Percentiles rank a stretch among this genome's conserved stretches.
phyloP scores from a whole-genome alignment of 176 grass and related monocot genomes.

The Bonia amplexicaulis region DNA sequence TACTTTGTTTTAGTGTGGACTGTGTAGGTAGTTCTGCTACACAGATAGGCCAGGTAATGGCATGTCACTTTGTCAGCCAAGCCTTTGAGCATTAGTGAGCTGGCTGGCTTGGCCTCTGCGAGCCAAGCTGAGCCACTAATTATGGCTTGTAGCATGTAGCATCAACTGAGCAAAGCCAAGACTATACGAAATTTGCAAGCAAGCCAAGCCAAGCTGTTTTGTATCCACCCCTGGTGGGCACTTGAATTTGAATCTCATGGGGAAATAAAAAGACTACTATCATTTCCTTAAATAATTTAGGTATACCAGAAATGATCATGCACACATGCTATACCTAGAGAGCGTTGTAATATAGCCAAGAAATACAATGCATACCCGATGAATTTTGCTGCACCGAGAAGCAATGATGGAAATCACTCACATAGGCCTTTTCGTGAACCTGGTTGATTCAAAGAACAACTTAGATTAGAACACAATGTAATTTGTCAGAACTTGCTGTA shows the following conservation, averaged over 20 bases:
- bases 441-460: conserved; percentile 26
- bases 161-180: background rate
- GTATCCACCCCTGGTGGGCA: background rate
- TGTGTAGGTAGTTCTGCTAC: background rate
- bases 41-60: background rate
- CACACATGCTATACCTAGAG: background rate
- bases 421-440: conserved; percentile 97
- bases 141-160: background rate
- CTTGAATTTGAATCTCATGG: background rate
- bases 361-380: conserved; percentile 43
- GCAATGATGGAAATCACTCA: conserved; percentile 92
- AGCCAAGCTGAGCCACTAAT: background rate
- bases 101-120: background rate
- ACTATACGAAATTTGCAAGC: background rate
- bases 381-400: conserved; percentile 65
- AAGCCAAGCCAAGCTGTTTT: background rate
- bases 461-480: background rate
- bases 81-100: background rate
- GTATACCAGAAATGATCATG: background rate
- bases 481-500: background rate
- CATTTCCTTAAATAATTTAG: background rate
- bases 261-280: background rate
- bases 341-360: background rate
- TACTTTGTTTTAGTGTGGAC: background rate
- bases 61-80: background rate